A percentile compares a stretch with the other conserved stretches of the same genome.
phyloP scores from a whole-genome alignment of 106 monocot genomes.

The Acorus gramineus region DNA sequence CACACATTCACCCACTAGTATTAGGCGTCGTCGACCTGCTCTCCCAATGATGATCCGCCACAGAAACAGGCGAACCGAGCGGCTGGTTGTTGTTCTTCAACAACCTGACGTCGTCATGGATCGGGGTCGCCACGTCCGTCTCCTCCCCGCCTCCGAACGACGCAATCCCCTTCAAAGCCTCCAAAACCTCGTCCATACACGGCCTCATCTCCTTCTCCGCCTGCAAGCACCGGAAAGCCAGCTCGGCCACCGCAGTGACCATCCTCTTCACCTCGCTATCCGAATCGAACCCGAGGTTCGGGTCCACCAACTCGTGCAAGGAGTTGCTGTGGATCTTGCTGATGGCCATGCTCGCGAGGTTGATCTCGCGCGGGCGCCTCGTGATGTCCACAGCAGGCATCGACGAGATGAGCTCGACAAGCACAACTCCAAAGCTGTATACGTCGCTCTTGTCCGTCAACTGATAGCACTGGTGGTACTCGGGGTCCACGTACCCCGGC shows the following conservation, averaged over 20 bases:
- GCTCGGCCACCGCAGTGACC: not conserved
- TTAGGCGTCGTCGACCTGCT: too few species aligned
- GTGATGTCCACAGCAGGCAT: constrained; percentile 12
- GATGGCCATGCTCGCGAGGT: constrained; percentile 9
- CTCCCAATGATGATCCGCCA: too few species aligned
- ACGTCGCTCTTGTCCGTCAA: constrained; percentile 24
- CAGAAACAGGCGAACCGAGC: too few species aligned
- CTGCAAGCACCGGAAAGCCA: constrained; percentile 14
- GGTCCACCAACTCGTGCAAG: constrained; percentile 8
- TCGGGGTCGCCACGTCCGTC: too few species aligned
- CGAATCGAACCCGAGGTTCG: constrained; percentile 2
- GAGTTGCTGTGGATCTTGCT: constrained; percentile 5
- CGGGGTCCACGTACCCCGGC: constrained; percentile 17
- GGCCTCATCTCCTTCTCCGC: constrained; percentile 15
- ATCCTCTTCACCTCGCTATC: constrained; percentile 3
- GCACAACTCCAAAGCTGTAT: constrained; percentile 17
- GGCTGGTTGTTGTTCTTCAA: too few species aligned
- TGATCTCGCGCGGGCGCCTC: constrained; percentile 11
- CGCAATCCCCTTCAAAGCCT: not conserved
- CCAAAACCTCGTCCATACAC: constrained; percentile 8
- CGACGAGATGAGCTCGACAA: constrained; percentile 17
- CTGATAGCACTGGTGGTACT: constrained; percentile 22
- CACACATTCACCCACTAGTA: too few species aligned
- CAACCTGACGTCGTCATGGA: too few species aligned
- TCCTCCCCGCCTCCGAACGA: too few species aligned